Evolutionary conservation across 805 yeast species (phyloP).

Genomic region (Suhomyces xylopsoci): DNA sequence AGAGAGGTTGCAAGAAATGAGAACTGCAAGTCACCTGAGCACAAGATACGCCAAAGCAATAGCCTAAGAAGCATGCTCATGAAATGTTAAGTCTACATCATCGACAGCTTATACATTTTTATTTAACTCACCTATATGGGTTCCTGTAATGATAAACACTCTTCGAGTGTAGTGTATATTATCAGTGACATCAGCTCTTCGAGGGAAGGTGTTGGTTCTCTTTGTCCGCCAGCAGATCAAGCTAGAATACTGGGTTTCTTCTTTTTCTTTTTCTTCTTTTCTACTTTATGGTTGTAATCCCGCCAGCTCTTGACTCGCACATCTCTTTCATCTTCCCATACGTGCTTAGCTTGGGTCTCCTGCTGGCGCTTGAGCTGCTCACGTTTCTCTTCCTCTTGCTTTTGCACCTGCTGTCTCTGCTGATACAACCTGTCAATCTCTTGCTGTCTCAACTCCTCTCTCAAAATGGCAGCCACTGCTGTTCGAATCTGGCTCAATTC

Average conservation of each 20-base stretch:
- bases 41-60: not conserved
- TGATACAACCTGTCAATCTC: constrained; percentile 24
- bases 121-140: not conserved
- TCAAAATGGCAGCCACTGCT: constrained; percentile 43
- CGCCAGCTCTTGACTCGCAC: constrained; percentile 61
- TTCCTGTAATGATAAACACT: no score
- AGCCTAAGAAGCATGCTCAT: not conserved
- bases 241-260: constrained; percentile 39
- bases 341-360: constrained; percentile 33
- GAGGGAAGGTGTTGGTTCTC: not conserved
- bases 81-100: not conserved
- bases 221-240: constrained; percentile 10
- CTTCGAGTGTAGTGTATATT: no score
- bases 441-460: constrained; percentile 32
- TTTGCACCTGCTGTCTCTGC: constrained; percentile 27
- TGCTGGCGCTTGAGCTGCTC: constrained; percentile 39
- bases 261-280: constrained; percentile 46
- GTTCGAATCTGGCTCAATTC: constrained; percentile 19
- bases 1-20: not conserved
- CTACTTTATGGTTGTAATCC: constrained; percentile 40
- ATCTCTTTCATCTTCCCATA: constrained; percentile 65
- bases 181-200: not conserved
- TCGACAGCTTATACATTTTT: not conserved
- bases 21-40: not conserved
- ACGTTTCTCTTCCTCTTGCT: constrained; percentile 18